A percentile compares a stretch with the other conserved stretches of the same genome.
Evolutionary conservation across 2,329 filamentous ascomycete species (phyloP).

Genomic region (Scytalidium sp.): DNA sequence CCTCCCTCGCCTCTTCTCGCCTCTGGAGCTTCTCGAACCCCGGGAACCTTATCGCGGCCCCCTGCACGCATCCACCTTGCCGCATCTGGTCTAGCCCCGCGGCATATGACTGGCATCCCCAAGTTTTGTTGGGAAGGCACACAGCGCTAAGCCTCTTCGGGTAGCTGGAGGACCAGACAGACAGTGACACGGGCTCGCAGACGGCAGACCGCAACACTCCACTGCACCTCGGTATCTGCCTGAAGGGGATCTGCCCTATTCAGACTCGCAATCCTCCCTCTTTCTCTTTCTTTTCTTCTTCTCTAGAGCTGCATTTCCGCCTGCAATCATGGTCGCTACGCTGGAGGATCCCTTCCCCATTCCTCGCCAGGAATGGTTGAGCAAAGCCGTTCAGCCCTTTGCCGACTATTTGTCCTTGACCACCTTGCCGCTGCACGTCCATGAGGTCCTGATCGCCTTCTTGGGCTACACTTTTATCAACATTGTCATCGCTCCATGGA

Average conservation of each 20-base stretch:
- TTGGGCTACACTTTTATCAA: slow-evolving; percentile 68
- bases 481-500: slow-evolving; percentile 60
- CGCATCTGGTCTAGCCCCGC: neutral
- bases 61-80: neutral
- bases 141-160: too few relatives aligned
- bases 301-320: neutral
- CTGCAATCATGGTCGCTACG: too few relatives aligned
- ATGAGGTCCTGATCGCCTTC: slow-evolving; percentile 69
- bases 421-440: slow-evolving; percentile 71
- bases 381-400: slow-evolving; percentile 56
- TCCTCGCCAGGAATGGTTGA: slow-evolving; percentile 51
- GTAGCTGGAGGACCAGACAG: too few relatives aligned
- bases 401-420: slow-evolving; percentile 60
- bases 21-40: too few relatives aligned
- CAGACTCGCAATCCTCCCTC: neutral
- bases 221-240: neutral
- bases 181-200: too few relatives aligned
- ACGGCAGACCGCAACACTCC: neutral
- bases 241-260: neutral
- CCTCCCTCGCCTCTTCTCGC: too few relatives aligned
- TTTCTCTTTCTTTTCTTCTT: neutral
- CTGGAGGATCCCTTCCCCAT: slow-evolving; percentile 73
- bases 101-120: neutral
- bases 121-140: neutral
- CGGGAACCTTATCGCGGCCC: neutral